A percentile compares a stretch with the other conserved stretches of the same genome.
These are phyloP conservation scores for Hemisphaericaspora xylanilytica DNA, from an alignment of 1,139 yeast species.

Conservation along the genomic window DNA sequence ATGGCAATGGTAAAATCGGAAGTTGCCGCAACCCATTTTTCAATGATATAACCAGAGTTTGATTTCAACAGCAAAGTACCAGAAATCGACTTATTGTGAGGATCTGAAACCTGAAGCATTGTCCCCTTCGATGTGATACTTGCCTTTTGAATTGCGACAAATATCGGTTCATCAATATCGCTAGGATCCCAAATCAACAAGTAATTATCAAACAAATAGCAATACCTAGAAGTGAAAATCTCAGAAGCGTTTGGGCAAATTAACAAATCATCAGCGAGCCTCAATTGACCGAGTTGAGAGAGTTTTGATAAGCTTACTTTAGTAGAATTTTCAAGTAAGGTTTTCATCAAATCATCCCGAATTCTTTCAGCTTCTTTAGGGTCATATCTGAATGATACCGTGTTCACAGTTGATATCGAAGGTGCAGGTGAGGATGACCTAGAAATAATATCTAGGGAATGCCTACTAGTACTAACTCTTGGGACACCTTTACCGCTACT, in stretches of 20 bases:
- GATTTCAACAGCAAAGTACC: constrained; percentile 7
- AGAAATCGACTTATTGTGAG: background rate
- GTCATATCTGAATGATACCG: constrained; percentile 21
- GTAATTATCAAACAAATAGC: constrained; percentile 35
- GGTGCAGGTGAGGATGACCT: constrained; percentile 21
- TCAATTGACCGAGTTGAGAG: constrained; percentile 32
- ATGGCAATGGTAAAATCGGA: constrained; percentile 33
- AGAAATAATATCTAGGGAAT: constrained; percentile 3
- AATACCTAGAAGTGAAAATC: constrained; percentile 16
- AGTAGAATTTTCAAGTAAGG: constrained; percentile 25
- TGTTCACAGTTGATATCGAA: constrained; percentile 19
- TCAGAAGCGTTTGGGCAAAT: constrained; percentile 12
- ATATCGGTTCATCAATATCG: constrained; percentile 4
- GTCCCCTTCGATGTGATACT: constrained; percentile 11
- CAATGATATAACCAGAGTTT: constrained; percentile 27
- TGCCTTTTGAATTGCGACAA: constrained; percentile 8
- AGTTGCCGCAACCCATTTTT: constrained; percentile 47
- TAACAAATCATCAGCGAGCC: constrained; percentile 36
- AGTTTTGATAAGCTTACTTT: constrained; percentile 25
- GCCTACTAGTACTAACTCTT: background rate
- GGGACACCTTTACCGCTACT: background rate
- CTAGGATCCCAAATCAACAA: constrained; percentile 24
- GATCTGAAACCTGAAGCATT: constrained; percentile 8
- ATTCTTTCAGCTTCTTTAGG: constrained; percentile 23
- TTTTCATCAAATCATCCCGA: constrained; percentile 29